Base-by-base conservation (phyloP, 768 basidiomycete species). In the Pulveroboletus ravenelii region DNA sequence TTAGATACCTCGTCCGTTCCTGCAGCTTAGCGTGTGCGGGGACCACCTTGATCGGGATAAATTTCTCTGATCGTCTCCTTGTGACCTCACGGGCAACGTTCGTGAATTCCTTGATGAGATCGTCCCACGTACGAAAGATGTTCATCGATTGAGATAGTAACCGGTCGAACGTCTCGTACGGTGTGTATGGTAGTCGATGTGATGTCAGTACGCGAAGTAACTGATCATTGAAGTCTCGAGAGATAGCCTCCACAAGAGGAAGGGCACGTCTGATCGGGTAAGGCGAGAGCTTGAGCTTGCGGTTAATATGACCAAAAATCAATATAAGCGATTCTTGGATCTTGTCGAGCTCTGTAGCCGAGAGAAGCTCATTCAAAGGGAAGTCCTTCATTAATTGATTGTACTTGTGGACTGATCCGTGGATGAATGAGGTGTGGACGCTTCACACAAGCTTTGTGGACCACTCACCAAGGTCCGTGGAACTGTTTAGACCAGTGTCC, bases 351-450 rank as follows among this genome's bases (percentile, higher is more conserved):
- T 98, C 96, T 3, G 96, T 96, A 1, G 96, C 93, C 9, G 94
- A 92, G 25, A 99, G 79, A 17, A 98, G 82, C 63, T 97, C 95
- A 65, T 99, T 96, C 27, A 99, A 76, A 0, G 96, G 96, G 61
- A 98, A 98, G 64, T 99, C 96, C 71, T 95, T 96, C 96, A 99
- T 98, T 50, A 98, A 78, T 55, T 90, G 86, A 62, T 99, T 98
- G 75, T 97, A 95, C 68, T 96, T 97, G 76, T 94, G 93, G 10
- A 97, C 95, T 91, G 57, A 7, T 39, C 17, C 25, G n/a, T 14
- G 35, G n/a, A 13, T 17, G 5, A 18, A 45, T 51, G 20, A 42
- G 50, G 14, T 49, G 45, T 29, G 23, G 10, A 13, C 45, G 45
- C 8, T 35, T 25, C 13, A 38, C 14, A 37, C 5, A 10, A 43